These are phyloP conservation scores for Leccinum olivaceopallidum DNA, from an alignment of 768 basidiomycete genomes.

Conservation along the genomic window DNA sequence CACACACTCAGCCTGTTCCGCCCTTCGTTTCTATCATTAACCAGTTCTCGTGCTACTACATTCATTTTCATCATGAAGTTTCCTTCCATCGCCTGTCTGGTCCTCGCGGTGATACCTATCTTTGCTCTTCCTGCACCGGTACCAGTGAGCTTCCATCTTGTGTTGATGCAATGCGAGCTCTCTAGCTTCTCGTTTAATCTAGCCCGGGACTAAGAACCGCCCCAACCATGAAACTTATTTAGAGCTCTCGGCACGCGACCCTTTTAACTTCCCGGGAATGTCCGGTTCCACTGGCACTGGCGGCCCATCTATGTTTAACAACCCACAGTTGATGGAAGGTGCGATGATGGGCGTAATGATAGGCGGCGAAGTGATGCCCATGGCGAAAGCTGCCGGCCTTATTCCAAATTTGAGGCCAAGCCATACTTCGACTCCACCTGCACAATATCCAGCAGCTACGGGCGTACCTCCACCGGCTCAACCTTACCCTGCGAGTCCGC, in stretches of 20 bases:
- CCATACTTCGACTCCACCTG: too few relatives aligned
- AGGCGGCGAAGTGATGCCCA: too few relatives aligned
- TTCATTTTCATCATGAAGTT: not conserved
- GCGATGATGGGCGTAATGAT: too few relatives aligned
- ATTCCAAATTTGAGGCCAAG: too few relatives aligned
- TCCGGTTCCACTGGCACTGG: too few relatives aligned
- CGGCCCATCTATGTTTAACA: too few relatives aligned
- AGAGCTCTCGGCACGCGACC: not conserved
- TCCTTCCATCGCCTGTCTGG: not conserved
- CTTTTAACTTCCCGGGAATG: not conserved
- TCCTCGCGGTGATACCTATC: not conserved
- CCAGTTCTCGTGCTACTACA: not conserved
- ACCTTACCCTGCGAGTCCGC: too few relatives aligned
- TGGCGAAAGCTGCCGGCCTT: too few relatives aligned
- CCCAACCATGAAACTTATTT: not conserved
- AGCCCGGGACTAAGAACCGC: not conserved
- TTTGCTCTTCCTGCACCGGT: not conserved
- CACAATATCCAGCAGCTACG: too few relatives aligned
- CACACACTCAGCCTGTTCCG: not conserved
- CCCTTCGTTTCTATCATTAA: not conserved
- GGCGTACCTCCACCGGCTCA: too few relatives aligned
- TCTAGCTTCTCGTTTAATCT: not conserved
- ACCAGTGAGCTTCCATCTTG: not conserved
- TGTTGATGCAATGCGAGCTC: not conserved
- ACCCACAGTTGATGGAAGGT: too few relatives aligned